Evolutionary conservation across 805 yeast genomes (phyloP).

Genomic region (Yarrowia bubula): DNA sequence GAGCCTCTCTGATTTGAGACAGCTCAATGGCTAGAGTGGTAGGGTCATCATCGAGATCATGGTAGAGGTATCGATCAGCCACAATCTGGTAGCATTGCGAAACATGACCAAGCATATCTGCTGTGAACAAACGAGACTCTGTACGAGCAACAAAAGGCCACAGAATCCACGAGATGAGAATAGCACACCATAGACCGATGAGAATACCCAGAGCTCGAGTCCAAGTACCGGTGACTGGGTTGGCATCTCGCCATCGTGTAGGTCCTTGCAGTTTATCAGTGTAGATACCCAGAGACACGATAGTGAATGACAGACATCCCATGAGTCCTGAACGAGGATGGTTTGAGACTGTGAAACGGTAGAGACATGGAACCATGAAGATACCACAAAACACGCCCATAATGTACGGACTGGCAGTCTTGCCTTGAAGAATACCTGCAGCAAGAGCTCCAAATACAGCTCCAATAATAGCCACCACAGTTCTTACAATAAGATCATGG

Average conservation of each 20-base stretch:
- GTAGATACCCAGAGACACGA: slow-evolving; percentile 41
- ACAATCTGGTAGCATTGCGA: slow-evolving; percentile 50
- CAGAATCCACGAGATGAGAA: slow-evolving; percentile 46
- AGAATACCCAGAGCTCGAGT: slow-evolving; percentile 42
- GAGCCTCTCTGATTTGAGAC: slow-evolving; percentile 49
- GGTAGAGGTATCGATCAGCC: slow-evolving; percentile 49
- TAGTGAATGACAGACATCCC: slow-evolving; percentile 44
- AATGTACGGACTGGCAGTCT: slow-evolving; percentile 39
- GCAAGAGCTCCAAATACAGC: slow-evolving; percentile 52
- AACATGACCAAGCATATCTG: slow-evolving; percentile 45
- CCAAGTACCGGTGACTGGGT: slow-evolving; percentile 40
- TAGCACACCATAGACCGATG: slow-evolving; percentile 43
- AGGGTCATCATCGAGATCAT: slow-evolving; percentile 49
- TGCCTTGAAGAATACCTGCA: slow-evolving; percentile 42
- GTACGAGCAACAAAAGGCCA: slow-evolving; percentile 51
- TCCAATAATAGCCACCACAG: slow-evolving; percentile 43
- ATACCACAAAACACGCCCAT: slow-evolving; percentile 44
- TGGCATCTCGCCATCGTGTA: slow-evolving; percentile 12
- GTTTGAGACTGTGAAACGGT: slow-evolving; percentile 40
- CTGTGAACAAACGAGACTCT: slow-evolving; percentile 44
- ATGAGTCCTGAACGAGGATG: slow-evolving; percentile 48
- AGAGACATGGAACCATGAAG: slow-evolving; percentile 40
- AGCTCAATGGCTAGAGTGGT: slow-evolving; percentile 46
- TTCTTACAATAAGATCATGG: slow-evolving; percentile 38
- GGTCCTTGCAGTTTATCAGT: background rate